These are phyloP conservation scores for Rhynchospora pubera DNA, from an alignment of 176 grass and related monocot species.

Conservation along the genomic window DNA sequence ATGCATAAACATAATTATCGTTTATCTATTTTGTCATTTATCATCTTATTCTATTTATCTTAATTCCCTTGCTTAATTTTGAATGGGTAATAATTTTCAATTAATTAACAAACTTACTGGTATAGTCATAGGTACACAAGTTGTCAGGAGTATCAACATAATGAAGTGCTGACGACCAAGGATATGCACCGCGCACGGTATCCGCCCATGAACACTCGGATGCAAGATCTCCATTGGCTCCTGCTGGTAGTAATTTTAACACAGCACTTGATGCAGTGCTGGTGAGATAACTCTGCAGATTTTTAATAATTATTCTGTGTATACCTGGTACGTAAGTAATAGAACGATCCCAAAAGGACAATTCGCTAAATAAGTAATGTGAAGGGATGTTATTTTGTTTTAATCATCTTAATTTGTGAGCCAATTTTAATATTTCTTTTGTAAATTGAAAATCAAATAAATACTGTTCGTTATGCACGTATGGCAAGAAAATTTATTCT, in stretches of 20 bases:
- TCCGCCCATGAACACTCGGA: neutral
- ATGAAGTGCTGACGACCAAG: neutral
- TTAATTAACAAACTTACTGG: neutral
- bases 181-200: neutral
- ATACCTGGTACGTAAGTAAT: too few relatives aligned
- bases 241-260: neutral
- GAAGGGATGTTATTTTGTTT: too few relatives aligned
- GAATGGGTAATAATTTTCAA: too few relatives aligned
- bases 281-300: neutral
- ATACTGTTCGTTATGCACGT: neutral
- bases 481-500: too few relatives aligned
- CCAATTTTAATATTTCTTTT: neutral
- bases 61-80: too few relatives aligned
- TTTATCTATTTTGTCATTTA: neutral
- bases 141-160: neutral
- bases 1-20: neutral
- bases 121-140: conserved; percentile 1
- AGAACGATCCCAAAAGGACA: too few relatives aligned
- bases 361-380: too few relatives aligned
- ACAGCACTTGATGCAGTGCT: neutral
- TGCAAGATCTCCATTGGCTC: neutral
- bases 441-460: neutral
- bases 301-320: neutral
- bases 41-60: neutral
- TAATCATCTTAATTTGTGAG: neutral